Conservation (phyloP, 495 filamentous ascomycete genomes). For the Pyronema domesticum region DNA sequence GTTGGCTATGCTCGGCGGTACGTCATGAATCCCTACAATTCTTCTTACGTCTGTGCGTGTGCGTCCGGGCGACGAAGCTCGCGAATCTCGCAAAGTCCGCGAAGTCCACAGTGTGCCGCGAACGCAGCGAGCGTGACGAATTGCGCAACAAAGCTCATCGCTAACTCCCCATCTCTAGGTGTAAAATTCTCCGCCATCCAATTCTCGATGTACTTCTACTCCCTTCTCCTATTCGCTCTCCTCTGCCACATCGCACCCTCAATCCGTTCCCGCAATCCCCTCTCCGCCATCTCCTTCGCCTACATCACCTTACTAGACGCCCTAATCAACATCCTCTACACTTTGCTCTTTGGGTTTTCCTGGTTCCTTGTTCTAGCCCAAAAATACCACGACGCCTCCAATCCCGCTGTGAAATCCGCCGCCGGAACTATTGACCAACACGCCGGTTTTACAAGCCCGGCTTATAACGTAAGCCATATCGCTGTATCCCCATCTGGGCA, state of each 20-base stretch:
- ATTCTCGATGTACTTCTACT: conserved; percentile 71
- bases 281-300: conserved; percentile 51
- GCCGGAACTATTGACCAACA: conserved; percentile 41
- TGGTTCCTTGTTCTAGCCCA: conserved; percentile 63
- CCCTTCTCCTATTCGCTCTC: conserved; percentile 44
- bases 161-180: conserved; percentile 3
- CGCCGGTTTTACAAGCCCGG: conserved; percentile 50
- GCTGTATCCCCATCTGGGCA: conserved; percentile 34
- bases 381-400: conserved; percentile 26
- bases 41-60: too few species aligned
- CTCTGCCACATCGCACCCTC: conserved; percentile 47
- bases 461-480: conserved; percentile 41
- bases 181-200: conserved; percentile 45
- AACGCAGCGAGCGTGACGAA: too few species aligned
- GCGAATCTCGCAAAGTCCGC: neutral
- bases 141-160: neutral
- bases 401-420: conserved; percentile 22
- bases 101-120: neutral
- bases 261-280: conserved; percentile 48
- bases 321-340: conserved; percentile 58
- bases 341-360: conserved; percentile 54
- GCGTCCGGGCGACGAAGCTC: too few species aligned
- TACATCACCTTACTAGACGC: conserved; percentile 70
- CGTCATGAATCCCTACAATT: conserved; percentile 18
- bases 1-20: conserved; percentile 65